phyloP scores from a whole-genome alignment of 768 basidiomycete genomes.

The Podaxis sp. region DNA sequence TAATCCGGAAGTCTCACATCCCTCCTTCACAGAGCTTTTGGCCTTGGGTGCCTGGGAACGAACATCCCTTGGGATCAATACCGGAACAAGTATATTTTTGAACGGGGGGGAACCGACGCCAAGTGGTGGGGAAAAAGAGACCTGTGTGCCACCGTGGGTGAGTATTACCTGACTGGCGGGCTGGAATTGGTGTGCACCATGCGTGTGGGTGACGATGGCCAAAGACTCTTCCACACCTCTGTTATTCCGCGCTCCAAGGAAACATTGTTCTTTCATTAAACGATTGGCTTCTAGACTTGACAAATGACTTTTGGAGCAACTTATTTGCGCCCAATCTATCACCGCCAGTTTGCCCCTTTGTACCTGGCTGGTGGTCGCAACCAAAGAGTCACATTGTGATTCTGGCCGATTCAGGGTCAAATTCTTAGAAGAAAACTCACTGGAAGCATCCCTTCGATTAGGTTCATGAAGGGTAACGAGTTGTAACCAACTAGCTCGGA shows the following conservation, averaged over 20 bases:
- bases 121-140: background rate
- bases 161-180: background rate
- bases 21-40: background rate
- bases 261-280: conserved; percentile 15
- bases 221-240: conserved; percentile 2
- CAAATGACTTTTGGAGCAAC: background rate
- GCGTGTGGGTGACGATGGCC: background rate
- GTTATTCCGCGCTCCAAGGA: conserved; percentile 17
- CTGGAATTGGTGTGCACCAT: background rate
- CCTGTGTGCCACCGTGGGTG: background rate
- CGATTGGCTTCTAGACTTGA: background rate
- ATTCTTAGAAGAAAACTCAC: background rate
- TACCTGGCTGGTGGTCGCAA: background rate
- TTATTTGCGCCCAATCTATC: background rate
- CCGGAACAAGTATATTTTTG: conserved; percentile 6
- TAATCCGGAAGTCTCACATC: background rate
- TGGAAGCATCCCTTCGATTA: background rate
- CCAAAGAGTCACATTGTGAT: background rate
- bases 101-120: background rate
- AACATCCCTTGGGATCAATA: background rate
- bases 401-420: background rate
- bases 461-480: background rate
- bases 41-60: background rate
- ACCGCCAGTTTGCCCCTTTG: background rate
- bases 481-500: conserved; percentile 2